A percentile compares a stretch with the other conserved stretches of the same genome.
Conservation (phyloP, 202 grass and related monocot genomes). For the Zoysia matrella region DNA sequence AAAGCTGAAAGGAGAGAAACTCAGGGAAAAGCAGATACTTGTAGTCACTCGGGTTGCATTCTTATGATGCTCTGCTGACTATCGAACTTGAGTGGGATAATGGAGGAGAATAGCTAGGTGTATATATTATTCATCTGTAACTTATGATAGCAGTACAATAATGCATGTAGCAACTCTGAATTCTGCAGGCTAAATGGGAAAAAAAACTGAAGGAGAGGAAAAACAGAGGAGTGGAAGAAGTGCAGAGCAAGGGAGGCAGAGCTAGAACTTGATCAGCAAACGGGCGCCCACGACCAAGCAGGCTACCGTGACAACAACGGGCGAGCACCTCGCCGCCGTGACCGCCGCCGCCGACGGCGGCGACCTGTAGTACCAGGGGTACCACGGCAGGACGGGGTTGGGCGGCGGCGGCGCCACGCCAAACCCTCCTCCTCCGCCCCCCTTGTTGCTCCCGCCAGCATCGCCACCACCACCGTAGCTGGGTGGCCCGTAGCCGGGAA, state of each 20-base stretch:
- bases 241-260: not conserved
- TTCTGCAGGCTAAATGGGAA: constrained; percentile 18
- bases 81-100: not conserved
- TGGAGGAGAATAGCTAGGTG: not conserved
- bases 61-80: constrained; percentile 2
- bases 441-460: not conserved
- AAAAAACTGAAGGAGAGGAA: not conserved
- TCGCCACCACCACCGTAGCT: not conserved
- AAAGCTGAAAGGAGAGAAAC: constrained; percentile 16
- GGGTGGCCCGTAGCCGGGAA: constrained; percentile 50
- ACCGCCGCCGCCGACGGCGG: constrained; percentile 16
- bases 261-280: constrained; percentile 17
- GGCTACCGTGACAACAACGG: not conserved
- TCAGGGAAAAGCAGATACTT: constrained; percentile 21
- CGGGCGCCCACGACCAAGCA: not conserved
- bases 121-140: not conserved
- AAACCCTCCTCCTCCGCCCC: not conserved
- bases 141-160: not conserved
- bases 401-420: too few relatives aligned
- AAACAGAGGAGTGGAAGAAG: not conserved
- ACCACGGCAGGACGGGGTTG: too few relatives aligned
- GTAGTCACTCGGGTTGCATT: not conserved
- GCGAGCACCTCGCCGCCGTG: not conserved
- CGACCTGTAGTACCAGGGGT: constrained; percentile 69
- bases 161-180: constrained; percentile 1